Conservation (phyloP, 352 stramenopile species). For the Globisporangium solare region DNA sequence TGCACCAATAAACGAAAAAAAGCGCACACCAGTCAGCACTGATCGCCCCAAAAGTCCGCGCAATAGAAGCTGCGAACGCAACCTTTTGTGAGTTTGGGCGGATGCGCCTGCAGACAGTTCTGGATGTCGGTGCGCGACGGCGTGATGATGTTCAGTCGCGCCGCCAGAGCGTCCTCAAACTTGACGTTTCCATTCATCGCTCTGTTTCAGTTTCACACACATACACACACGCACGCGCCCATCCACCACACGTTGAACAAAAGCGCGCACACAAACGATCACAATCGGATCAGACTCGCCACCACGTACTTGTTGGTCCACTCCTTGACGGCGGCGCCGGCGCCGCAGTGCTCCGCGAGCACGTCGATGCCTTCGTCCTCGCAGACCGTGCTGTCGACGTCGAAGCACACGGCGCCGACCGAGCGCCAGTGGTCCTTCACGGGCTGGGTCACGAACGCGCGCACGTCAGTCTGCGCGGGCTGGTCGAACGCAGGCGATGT, state of each 20-base stretch:
- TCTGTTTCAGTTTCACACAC: constrained; percentile 30
- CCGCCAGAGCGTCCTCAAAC: constrained; percentile 97
- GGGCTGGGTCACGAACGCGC: constrained; percentile 10
- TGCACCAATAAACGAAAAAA: constrained; percentile 5
- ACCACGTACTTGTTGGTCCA: constrained; percentile 88
- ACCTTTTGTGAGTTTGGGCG: constrained; percentile 78
- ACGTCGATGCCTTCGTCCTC: constrained; percentile 98
- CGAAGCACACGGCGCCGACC: constrained; percentile 77
- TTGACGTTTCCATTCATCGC: constrained; percentile 98
- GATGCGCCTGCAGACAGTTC: constrained; percentile 88
- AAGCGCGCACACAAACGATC: no score
- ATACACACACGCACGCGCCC: no score
- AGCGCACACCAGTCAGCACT: no score
- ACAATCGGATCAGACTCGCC: no score
- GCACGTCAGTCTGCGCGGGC: constrained; percentile 1
- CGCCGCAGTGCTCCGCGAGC: constrained; percentile 94
- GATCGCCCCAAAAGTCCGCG: no score
- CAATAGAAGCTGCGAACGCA: background rate
- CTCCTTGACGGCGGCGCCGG: constrained; percentile 91
- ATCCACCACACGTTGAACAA: no score
- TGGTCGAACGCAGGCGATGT: background rate
- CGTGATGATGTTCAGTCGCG: constrained; percentile 94
- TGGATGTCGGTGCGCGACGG: constrained; percentile 88
- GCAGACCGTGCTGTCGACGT: constrained; percentile 98
- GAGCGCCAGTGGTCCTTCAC: constrained; percentile 61